Base-by-base conservation (phyloP, 768 basidiomycete genomes). In the Infundibulicybe gibba region DNA sequence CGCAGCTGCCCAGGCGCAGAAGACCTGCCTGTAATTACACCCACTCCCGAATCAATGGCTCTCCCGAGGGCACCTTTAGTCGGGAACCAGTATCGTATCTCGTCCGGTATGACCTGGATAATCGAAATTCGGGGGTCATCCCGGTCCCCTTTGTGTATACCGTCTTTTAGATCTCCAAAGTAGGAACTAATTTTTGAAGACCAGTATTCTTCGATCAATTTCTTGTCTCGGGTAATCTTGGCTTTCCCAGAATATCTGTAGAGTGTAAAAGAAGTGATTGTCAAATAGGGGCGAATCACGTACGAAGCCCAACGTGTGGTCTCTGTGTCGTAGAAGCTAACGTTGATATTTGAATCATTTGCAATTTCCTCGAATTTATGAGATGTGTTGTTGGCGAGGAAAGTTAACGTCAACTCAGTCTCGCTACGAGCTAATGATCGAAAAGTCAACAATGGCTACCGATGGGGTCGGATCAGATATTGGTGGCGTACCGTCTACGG, bases 121-220 rank as follows among this genome's bases (percentile, higher is more conserved):
- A 89, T 62, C 6, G 83, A 75, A 3, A 97, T 76, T 19, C 93
- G 80, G 1, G 92, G 90, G 53, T 95, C 94, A 40, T 74, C 68
- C 25, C 75, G 75, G 55, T 85, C 80, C n/a, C 92, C 93, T 55
- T 81, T 85, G 63, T 94, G 92, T 5, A 86, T 67, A 14, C 88
- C 89, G 53, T 95, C 92, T 30, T 84, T 83, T 45, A 94, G 71
- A 59, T 95, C 86, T 32, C 89, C 90, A 55, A 94, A 94, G 76
- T 90, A 97, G 0, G 84, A 86, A 8, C 76, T 62, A 30, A 79
- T 71, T 2, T 64, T 60, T 50, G 68, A 54, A n/a, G 68, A 80
- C 81, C 82, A 90, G 45, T 84, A 68, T 59, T 82, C 77, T 51
- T 78, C 78, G 53, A 91, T 81, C 40, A 79, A 57, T 3, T 76